These are phyloP conservation scores for Trichoderma reesei DNA, from an alignment of 495 filamentous ascomycete species.

Conservation along the genomic window DNA sequence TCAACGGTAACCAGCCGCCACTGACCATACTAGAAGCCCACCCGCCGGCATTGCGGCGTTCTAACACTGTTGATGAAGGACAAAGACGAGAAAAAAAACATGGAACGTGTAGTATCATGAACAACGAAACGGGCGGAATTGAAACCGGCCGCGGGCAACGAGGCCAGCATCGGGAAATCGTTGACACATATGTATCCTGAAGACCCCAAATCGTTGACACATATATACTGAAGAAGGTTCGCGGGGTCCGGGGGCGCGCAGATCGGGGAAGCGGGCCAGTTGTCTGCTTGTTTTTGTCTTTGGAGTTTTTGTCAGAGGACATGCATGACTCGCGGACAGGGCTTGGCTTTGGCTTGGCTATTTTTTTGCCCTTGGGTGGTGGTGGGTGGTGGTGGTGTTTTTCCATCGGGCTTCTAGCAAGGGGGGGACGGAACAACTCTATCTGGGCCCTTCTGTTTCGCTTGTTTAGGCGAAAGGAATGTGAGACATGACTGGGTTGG, in stretches of 20 bases:
- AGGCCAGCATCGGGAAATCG: neutral
- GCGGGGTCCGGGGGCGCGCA: slow-evolving; percentile 5
- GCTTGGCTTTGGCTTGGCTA: neutral
- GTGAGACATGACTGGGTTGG: neutral
- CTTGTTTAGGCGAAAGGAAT: neutral
- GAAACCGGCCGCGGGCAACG: neutral
- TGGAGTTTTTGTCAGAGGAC: neutral
- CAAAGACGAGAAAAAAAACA: too few relatives aligned
- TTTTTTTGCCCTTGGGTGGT: slow-evolving; percentile 3
- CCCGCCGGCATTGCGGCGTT: neutral
- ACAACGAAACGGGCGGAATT: neutral
- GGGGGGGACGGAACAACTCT: slow-evolving; percentile 3
- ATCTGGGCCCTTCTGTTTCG: neutral
- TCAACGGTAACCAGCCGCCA: neutral
- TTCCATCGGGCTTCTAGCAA: too few relatives aligned
- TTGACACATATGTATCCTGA: too few relatives aligned
- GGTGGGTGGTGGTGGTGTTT: too few relatives aligned
- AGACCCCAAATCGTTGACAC: too few relatives aligned
- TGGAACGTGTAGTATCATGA: too few relatives aligned
- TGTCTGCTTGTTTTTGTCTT: too few relatives aligned
- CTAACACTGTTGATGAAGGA: too few relatives aligned
- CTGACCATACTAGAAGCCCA: neutral
- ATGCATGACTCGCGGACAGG: neutral
- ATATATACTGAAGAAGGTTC: too few relatives aligned
- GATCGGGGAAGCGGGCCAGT: slow-evolving; percentile 4